These are phyloP conservation scores for Urostyla sp. DNA, from an alignment of 73 alveolate species.

Conservation along the genomic window DNA sequence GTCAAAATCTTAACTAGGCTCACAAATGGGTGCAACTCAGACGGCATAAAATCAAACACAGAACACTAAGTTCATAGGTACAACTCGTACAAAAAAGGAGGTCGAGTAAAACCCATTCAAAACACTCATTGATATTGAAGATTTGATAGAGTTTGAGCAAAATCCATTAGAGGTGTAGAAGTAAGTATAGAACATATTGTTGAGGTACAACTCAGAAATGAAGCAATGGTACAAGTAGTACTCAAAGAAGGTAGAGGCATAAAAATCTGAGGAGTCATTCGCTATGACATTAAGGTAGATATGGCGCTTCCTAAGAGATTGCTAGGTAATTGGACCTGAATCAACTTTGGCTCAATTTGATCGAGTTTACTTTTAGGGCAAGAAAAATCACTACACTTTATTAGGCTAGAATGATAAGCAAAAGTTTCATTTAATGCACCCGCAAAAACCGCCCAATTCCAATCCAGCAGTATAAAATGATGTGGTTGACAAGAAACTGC, in stretches of 20 bases:
- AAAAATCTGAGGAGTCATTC: conserved; percentile 80
- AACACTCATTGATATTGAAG: conserved; percentile 91
- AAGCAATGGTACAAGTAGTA: conserved; percentile 90
- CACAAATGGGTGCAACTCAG: conserved; percentile 28
- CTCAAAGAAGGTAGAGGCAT: conserved; percentile 75
- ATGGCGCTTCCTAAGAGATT: conserved; percentile 94
- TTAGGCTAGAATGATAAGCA: conserved; percentile 69
- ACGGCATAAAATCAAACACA: conserved; percentile 16
- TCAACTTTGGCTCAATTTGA: conserved; percentile 87
- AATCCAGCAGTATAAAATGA: conserved; percentile 39
- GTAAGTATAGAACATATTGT: conserved; percentile 89
- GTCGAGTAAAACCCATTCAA: conserved; percentile 95
- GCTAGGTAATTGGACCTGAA: conserved; percentile 84
- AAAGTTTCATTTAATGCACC: conserved; percentile 38
- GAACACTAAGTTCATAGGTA: conserved; percentile 44
- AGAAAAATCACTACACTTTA: conserved; percentile 77
- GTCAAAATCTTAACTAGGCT: too few species aligned
- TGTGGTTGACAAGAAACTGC: not conserved
- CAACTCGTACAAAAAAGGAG: conserved; percentile 70
- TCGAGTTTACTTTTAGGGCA: conserved; percentile 88
- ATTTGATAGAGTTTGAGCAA: conserved; percentile 86
- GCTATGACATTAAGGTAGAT: conserved; percentile 86
- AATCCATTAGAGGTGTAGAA: conserved; percentile 81
- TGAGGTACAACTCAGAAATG: conserved; percentile 89
- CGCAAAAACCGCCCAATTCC: conserved; percentile 31